These are phyloP conservation scores for Xylaria telfairii DNA, from an alignment of 495 filamentous ascomycete species.

Conservation along the genomic window DNA sequence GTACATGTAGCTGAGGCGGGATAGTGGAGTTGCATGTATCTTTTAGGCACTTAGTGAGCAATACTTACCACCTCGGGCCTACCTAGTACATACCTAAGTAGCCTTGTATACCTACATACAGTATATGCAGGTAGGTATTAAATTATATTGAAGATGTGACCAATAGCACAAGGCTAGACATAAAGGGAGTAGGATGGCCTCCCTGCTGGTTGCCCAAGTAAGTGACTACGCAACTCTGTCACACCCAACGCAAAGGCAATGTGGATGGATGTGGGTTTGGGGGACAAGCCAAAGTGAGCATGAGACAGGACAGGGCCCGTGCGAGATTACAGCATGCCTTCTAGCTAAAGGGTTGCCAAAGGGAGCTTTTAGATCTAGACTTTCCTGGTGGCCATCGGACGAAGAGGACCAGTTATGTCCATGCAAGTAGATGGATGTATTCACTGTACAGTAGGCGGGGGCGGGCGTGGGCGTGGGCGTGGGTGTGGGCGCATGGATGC, in stretches of 20 bases:
- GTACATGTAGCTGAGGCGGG: not conserved
- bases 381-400: not conserved
- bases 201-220: not conserved
- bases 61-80: no score
- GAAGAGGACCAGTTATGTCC: not conserved
- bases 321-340: not conserved
- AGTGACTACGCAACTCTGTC: not conserved
- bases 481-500: not conserved
- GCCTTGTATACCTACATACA: not conserved
- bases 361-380: not conserved
- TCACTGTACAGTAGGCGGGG: not conserved
- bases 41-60: no score
- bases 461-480: not conserved
- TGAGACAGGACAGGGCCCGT: constrained; percentile 9
- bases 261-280: constrained; percentile 13
- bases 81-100: no score
- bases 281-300: not conserved
- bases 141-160: not conserved
- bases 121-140: not conserved
- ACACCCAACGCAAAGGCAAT: not conserved
- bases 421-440: not conserved
- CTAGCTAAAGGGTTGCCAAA: constrained; percentile 17
- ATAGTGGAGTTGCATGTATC: constrained; percentile 3
- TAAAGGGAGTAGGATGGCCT: not conserved
- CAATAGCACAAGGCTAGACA: not conserved